phyloP scores from a whole-genome alignment of 169 alveolate genomes.

The Plasmodium gallinaceum region DNA sequence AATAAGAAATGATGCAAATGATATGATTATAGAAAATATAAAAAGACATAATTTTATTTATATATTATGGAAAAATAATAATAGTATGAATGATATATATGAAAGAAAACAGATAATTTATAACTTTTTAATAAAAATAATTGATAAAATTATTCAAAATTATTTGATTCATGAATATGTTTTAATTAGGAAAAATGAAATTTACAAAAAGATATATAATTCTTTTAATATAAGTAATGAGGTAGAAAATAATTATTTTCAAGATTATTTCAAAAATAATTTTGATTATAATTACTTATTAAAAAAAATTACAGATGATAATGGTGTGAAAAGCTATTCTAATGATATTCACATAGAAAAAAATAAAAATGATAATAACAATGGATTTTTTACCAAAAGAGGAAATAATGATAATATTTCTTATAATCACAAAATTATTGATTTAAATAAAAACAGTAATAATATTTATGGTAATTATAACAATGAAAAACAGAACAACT shows the following conservation, averaged over 20 bases:
- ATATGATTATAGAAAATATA: conserved; percentile 41
- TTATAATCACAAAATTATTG: neutral
- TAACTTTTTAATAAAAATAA: conserved; percentile 32
- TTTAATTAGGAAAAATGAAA: conserved; percentile 37
- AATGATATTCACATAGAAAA: neutral
- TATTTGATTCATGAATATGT: conserved; percentile 49
- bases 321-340: neutral
- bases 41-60: conserved; percentile 48
- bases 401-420: neutral
- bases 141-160: conserved; percentile 43
- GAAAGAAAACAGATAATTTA: conserved; percentile 54
- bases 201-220: conserved; percentile 22
- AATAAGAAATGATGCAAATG: conserved; percentile 24
- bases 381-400: neutral
- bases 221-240: conserved; percentile 10
- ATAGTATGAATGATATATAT: conserved; percentile 24
- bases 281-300: neutral
- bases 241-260: neutral
- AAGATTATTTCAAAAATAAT: neutral
- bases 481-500: neutral
- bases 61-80: conserved; percentile 17
- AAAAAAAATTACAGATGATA: neutral
- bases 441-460: neutral
- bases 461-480: neutral
- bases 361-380: neutral